phyloP scores from a whole-genome alignment of 306 rosid genomes.

The Prunus mume region DNA sequence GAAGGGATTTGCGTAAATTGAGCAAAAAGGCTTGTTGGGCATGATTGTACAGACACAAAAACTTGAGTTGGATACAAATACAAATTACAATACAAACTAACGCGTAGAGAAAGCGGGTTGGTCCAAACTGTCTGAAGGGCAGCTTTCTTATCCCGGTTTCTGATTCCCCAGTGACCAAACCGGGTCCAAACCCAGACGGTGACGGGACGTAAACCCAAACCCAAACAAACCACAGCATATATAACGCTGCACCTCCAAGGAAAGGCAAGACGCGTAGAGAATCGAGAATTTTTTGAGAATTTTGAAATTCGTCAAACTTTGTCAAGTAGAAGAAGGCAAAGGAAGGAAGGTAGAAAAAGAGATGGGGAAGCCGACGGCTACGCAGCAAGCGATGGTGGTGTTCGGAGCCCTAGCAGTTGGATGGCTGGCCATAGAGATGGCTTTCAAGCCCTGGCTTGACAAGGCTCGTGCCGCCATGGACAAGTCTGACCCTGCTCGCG shows the following conservation, averaged over 20 bases:
- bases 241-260: too few relatives aligned
- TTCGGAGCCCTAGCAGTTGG: constrained; percentile 72
- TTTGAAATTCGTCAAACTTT: not conserved
- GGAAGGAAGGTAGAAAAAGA: not conserved
- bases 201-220: not conserved
- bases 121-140: too few relatives aligned
- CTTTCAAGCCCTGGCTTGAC: constrained; percentile 69
- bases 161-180: not conserved
- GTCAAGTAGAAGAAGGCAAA: not conserved
- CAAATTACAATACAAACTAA: too few relatives aligned
- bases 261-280: not conserved
- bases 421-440: constrained; percentile 78
- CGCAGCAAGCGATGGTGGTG: constrained; percentile 65
- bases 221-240: not conserved
- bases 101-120: too few relatives aligned
- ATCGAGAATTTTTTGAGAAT: not conserved
- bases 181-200: too few relatives aligned
- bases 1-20: too few relatives aligned
- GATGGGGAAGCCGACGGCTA: constrained; percentile 49
- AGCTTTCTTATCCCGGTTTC: not conserved
- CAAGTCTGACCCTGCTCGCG: constrained; percentile 72
- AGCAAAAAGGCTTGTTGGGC: too few relatives aligned
- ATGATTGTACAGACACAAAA: too few relatives aligned
- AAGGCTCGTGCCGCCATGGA: constrained; percentile 55
- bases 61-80: too few relatives aligned